Evolutionary conservation across 148 eudicot genomes (phyloP).

Genomic region (Spergularia marina): DNA sequence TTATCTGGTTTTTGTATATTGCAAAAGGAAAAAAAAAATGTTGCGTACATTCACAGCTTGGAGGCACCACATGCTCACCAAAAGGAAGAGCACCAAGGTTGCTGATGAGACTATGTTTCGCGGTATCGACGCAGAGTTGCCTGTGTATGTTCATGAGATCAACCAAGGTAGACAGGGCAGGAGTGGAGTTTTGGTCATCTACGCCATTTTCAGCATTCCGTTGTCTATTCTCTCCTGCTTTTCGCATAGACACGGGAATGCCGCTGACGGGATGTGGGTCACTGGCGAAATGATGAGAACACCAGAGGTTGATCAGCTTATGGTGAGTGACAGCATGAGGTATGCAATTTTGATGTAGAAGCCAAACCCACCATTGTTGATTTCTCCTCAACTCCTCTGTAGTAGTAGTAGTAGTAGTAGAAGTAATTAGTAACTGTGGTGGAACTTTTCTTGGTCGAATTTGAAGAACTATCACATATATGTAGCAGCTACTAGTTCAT

Average conservation of each 20-base stretch:
- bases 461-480: neutral
- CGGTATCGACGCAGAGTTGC: slow-evolving; percentile 17
- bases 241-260: slow-evolving; percentile 36
- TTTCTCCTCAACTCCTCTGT: neutral
- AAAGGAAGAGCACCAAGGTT: slow-evolving; percentile 50
- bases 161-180: slow-evolving; percentile 28
- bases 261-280: slow-evolving; percentile 57
- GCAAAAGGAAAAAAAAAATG: slow-evolving; percentile 15
- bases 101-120: slow-evolving; percentile 57
- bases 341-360: slow-evolving; percentile 67
- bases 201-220: slow-evolving; percentile 41
- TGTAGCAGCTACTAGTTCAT: slow-evolving; percentile 5
- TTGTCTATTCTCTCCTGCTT: slow-evolving; percentile 54
- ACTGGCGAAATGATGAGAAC: slow-evolving; percentile 46
- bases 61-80: slow-evolving; percentile 36
- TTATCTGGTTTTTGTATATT: neutral
- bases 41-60: slow-evolving; percentile 29
- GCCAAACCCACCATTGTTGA: neutral
- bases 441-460: neutral
- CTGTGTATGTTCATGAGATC: slow-evolving; percentile 22
- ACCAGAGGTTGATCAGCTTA: slow-evolving; percentile 61
- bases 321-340: slow-evolving; percentile 75
- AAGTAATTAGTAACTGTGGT: neutral
- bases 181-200: slow-evolving; percentile 40
- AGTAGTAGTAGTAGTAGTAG: neutral